Evolutionary conservation across 495 filamentous ascomycete genomes (phyloP), one percentile per base, ranked within the genome.

Genomic region (Penicillium maclennaniae): DNA sequence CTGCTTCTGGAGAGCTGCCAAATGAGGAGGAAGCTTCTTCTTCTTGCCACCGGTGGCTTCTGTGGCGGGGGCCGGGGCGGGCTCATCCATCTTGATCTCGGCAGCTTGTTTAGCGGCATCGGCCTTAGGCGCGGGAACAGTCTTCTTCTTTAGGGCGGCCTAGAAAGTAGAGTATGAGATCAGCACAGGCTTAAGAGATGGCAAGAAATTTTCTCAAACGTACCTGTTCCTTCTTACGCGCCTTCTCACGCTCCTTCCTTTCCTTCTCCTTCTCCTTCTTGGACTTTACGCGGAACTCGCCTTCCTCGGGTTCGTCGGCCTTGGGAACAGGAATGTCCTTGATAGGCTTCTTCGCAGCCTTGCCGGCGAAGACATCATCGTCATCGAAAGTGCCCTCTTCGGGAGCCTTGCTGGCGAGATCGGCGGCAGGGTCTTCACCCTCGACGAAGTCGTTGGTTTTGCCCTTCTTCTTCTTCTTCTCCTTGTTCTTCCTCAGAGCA

Each of bases 191-290:
- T 34, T 12, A 2, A 31, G 27, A 38, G 23, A n/a, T 36, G 4
- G 26, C 31, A 26, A 39, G 45, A 43, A 1, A 40, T 20, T 8
- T 19, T 4, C 16, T 45, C 40, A 49, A 42, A 64, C 71, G 45
- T 68, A 88, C 86, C 78, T 92, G 85, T 71, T 92, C 89, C 85
- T 86, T 95, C 77, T 92, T 96, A 54, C 88, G 80, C 74, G 89
- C 87, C 84, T 96, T 92, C 73, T 95, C 89, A 48, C 87, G 83
- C 75, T 95, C 92, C 69, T 88, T 92, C 75, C 88, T 93, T 70
- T 92, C 90, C 75, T 86, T 91, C 72, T 97, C 91, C 77, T 97
- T 97, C 64, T 92, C 88, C 71, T 96, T 96, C 81, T 97, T 97
- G 14, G 86, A 91, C 73, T 96, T 84, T 55, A 96, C 75, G 47